Conservation (phyloP, 192 early-diverging fungal genomes). For the Dissophora globulifera region DNA sequence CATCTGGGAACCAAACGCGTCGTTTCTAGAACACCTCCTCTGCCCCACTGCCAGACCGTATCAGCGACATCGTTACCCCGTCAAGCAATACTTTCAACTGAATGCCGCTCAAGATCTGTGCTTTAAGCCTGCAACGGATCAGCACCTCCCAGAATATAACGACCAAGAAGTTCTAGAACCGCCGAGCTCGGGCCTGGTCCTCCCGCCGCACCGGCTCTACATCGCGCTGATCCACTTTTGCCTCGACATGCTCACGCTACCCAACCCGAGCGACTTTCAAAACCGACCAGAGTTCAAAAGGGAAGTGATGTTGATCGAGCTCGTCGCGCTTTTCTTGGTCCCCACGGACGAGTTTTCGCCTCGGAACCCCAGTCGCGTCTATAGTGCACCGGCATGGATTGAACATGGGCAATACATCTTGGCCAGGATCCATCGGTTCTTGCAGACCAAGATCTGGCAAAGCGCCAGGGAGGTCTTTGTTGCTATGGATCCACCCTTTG, state of each 20-base stretch:
- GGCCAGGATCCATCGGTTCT: slow-evolving; percentile 21
- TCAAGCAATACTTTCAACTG: slow-evolving; percentile 37
- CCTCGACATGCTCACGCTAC: slow-evolving; percentile 43
- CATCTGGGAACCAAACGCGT: slow-evolving; percentile 27
- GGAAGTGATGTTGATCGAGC: slow-evolving; percentile 23
- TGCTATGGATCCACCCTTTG: too few relatives aligned
- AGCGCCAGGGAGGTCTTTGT: background rate
- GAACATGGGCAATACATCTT: slow-evolving; percentile 30
- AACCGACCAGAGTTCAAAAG: slow-evolving; percentile 8
- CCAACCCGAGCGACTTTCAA: slow-evolving; percentile 24
- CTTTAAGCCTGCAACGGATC: slow-evolving; percentile 8
- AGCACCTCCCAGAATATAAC: slow-evolving; percentile 34
- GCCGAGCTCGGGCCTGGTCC: slow-evolving; percentile 30
- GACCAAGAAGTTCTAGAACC: slow-evolving; percentile 21
- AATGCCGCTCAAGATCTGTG: slow-evolving; percentile 39
- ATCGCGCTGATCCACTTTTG: slow-evolving; percentile 39
- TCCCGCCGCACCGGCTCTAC: slow-evolving; percentile 40
- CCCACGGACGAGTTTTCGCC: slow-evolving; percentile 47
- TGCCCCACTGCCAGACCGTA: background rate
- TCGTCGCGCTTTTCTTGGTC: slow-evolving; percentile 34
- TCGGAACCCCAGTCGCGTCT: slow-evolving; percentile 10
- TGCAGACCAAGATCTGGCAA: slow-evolving; percentile 12
- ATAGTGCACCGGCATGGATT: slow-evolving; percentile 15
- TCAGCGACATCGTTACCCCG: too few relatives aligned
- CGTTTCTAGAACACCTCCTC: slow-evolving; percentile 25